Percentiles rank a stretch among this genome's conserved stretches.
These are phyloP conservation scores for Boletus semigastroideus DNA, from an alignment of 1,284 basidiomycete species.

Conservation along the genomic window DNA sequence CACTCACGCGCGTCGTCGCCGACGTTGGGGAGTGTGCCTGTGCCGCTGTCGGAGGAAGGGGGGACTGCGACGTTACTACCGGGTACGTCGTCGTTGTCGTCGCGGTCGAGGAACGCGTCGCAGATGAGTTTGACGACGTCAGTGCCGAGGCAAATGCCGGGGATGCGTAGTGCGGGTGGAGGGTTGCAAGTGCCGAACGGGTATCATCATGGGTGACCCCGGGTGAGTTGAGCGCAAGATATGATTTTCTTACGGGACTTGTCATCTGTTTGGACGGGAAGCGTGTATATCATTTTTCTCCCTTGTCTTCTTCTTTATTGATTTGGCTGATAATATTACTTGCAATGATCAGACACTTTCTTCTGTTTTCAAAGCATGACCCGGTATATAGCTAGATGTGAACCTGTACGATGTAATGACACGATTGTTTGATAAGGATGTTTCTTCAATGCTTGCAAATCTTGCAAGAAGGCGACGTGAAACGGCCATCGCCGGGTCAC, in stretches of 20 bases:
- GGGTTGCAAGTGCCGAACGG: conserved; percentile 24
- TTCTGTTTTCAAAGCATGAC: background rate
- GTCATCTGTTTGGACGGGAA: background rate
- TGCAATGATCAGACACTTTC: background rate
- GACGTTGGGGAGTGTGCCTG: conserved; percentile 22
- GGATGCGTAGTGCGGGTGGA: conserved; percentile 41
- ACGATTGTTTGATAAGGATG: too few species aligned
- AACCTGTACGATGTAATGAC: conserved; percentile 3
- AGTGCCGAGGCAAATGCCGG: conserved; percentile 44
- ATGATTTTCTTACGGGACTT: background rate
- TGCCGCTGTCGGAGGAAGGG: conserved; percentile 25
- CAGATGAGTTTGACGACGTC: conserved; percentile 57
- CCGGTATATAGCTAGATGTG: background rate
- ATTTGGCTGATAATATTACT: background rate
- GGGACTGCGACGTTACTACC: conserved; percentile 6
- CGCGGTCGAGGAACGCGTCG: conserved; percentile 65
- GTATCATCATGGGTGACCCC: conserved; percentile 8
- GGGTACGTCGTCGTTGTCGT: conserved; percentile 25
- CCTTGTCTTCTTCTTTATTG: background rate
- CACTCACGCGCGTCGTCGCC: conserved; percentile 41
- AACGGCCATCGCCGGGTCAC: too few species aligned
- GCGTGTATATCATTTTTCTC: background rate
- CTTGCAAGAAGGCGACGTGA: too few species aligned
- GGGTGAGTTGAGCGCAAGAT: background rate
- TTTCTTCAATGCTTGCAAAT: too few species aligned